Conservation (phyloP, 805 yeast genomes). For the Lipomyces sp. region DNA sequence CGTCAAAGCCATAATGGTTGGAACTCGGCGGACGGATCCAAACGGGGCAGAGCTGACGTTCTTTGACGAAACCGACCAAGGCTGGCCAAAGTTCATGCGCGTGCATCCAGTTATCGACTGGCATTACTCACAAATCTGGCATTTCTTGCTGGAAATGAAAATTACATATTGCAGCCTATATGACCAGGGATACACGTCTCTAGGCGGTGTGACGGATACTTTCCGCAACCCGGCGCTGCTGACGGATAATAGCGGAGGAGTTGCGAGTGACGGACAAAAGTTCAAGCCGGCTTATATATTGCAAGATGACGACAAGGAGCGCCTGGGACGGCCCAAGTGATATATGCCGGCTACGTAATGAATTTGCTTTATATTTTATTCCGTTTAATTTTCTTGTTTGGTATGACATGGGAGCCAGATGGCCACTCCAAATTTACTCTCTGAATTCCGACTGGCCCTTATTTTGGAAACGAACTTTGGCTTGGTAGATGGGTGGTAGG, state of each 20-base stretch:
- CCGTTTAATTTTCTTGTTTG: no score
- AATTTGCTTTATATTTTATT: no score
- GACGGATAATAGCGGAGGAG: slow-evolving; percentile 29
- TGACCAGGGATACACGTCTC: slow-evolving; percentile 80
- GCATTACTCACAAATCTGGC: slow-evolving; percentile 84
- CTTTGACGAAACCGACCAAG: slow-evolving; percentile 75
- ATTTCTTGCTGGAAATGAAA: slow-evolving; percentile 58
- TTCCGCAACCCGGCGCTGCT: slow-evolving; percentile 62
- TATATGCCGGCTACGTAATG: no score
- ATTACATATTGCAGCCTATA: slow-evolving; percentile 73
- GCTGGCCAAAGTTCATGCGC: slow-evolving; percentile 86
- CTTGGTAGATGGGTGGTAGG: no score
- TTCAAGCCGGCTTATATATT: slow-evolving; percentile 49
- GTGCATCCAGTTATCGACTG: slow-evolving; percentile 88
- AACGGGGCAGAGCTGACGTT: slow-evolving; percentile 57
- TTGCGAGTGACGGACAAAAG: slow-evolving; percentile 38
- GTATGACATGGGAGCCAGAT: no score
- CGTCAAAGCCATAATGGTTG: slow-evolving; percentile 77
- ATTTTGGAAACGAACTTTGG: no score
- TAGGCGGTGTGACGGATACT: slow-evolving; percentile 78
- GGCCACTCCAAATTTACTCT: no score
- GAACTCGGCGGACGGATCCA: slow-evolving; percentile 86
- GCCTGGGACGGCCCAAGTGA: slow-evolving; percentile 41
- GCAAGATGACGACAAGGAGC: slow-evolving; percentile 56
- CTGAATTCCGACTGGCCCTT: no score